Base-by-base conservation (phyloP, 306 rosid species). In the Elaeagnus macrophylla region DNA sequence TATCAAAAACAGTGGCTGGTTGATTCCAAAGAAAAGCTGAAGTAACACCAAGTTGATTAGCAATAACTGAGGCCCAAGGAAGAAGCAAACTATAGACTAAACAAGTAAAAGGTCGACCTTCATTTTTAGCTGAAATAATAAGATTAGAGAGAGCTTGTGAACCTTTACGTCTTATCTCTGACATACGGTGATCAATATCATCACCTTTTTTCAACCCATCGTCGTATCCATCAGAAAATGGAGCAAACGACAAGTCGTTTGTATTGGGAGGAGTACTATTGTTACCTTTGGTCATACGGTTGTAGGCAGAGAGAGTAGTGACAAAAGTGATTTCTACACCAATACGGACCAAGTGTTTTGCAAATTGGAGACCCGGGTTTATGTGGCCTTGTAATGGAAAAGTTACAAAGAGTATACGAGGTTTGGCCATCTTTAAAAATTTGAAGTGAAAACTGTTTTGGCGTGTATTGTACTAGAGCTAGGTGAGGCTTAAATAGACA, bases 181-280 rank as follows among this genome's bases (percentile, higher is more conserved):
- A 61, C 37, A 55, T 15, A 16, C 18, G 37, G 19, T 39, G 52
- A 6, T 36, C 11, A 7, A 2, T 16, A 5, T 64, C 68, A 0
- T 9, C 11, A 5, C 7, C 12, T 3, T 38, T 19, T 14, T 9
- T 47, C 38, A 45, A 4, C 10, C 75, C 66, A 57, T 61, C 67
- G 19, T 77, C 78, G 16, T 64, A 48, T 32, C 81, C 77, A 5
- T 76, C 77, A 5, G 81, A 72, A 57, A 44, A 71, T 48, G 56
- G 58, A 2, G 67, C 39, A 41, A 64, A 55, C 0, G 75, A 55
- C 9, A 72, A 4, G 17, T 51, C 41, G 0, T 20, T 36, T 10
- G 62, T 38, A 8, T 17, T 13, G 8, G 16, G 2, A 16, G 37
- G 10, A 4, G 12, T 9, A 10, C 18, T 14, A 8, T 9, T 42